Evolutionary conservation across 2,329 filamentous ascomycete species (phyloP).

Genomic region (Fusarium equiseti): DNA sequence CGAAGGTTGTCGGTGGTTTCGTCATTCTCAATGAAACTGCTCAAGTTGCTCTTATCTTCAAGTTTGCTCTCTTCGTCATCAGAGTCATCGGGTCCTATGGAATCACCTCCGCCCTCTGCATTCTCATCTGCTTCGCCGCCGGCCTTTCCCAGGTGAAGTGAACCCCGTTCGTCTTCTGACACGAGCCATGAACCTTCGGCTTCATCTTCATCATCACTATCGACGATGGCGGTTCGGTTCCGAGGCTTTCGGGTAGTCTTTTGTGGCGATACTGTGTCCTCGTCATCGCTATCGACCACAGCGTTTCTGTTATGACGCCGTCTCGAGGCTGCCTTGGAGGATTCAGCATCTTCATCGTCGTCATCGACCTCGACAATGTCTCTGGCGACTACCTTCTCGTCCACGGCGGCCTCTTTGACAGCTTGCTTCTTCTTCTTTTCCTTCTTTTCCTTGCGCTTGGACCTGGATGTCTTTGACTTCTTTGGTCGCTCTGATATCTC

Average conservation of each 20-base stretch:
- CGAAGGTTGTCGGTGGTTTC: conserved; percentile 54
- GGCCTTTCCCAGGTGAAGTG: conserved; percentile 76
- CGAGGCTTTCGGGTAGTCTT: conserved; percentile 54
- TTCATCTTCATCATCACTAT: conserved; percentile 75
- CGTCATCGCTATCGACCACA: conserved; percentile 37
- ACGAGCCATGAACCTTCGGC: conserved; percentile 86
- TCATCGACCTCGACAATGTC: conserved; percentile 35
- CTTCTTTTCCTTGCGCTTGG: conserved; percentile 31
- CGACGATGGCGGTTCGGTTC: conserved; percentile 69
- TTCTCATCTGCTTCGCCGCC: conserved; percentile 91
- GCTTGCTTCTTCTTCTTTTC: conserved; percentile 24
- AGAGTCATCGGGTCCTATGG: conserved; percentile 78
- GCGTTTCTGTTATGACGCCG: conserved; percentile 33
- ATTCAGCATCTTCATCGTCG: conserved; percentile 39
- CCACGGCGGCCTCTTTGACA: conserved; percentile 36
- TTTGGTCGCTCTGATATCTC: conserved; percentile 57
- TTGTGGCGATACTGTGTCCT: conserved; percentile 29
- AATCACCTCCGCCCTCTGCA: conserved; percentile 87
- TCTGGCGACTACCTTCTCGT: conserved; percentile 29
- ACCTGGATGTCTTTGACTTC: conserved; percentile 39
- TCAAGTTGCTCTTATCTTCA: conserved; percentile 64
- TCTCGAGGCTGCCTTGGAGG: conserved; percentile 27
- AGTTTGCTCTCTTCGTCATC: conserved; percentile 65
- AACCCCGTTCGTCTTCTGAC: conserved; percentile 71
- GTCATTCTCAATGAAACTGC: conserved; percentile 68